Evolutionary conservation across 768 basidiomycete species (phyloP).

Genomic region (Trametes punicea): DNA sequence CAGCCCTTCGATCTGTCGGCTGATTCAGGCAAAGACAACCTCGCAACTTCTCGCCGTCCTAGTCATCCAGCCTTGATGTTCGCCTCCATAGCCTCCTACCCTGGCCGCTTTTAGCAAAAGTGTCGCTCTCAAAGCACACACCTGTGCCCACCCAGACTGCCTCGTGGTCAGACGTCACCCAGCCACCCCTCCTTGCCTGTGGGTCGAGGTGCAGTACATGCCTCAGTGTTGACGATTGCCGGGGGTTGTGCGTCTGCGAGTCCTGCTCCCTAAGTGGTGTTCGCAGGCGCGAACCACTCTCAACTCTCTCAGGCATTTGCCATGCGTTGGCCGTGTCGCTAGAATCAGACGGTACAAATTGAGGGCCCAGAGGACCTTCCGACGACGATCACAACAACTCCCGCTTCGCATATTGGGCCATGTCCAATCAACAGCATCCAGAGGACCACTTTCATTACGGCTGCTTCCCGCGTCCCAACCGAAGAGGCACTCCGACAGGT

Average conservation of each 20-base stretch:
- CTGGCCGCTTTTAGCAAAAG: conserved; percentile 11
- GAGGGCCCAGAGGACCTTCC: conserved; percentile 24
- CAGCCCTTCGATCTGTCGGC: conserved; percentile 1
- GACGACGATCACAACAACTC: conserved; percentile 32
- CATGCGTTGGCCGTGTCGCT: conserved; percentile 13
- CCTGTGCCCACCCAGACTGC: conserved; percentile 7
- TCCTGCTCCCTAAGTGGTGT: conserved; percentile 10
- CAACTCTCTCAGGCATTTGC: conserved; percentile 5
- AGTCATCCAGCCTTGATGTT: conserved; percentile 5
- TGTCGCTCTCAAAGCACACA: background rate
- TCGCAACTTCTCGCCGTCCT: conserved; percentile 1
- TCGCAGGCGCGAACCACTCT: conserved; percentile 2
- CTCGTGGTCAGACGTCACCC: conserved; percentile 8
- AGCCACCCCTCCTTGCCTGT: conserved; percentile 6
- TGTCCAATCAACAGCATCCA: conserved; percentile 65
- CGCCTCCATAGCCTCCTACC: background rate
- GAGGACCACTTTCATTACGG: conserved; percentile 67
- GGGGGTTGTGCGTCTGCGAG: background rate
- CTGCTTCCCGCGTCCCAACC: conserved; percentile 52
- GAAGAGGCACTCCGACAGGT: conserved; percentile 63
- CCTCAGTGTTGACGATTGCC: conserved; percentile 6
- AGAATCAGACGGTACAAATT: conserved; percentile 14
- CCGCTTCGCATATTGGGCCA: conserved; percentile 46
- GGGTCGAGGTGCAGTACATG: conserved; percentile 4
- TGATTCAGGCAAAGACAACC: conserved; percentile 5